Evolutionary conservation across 768 basidiomycete genomes (phyloP).

Genomic region (Phlebiopsis flavidoalba): DNA sequence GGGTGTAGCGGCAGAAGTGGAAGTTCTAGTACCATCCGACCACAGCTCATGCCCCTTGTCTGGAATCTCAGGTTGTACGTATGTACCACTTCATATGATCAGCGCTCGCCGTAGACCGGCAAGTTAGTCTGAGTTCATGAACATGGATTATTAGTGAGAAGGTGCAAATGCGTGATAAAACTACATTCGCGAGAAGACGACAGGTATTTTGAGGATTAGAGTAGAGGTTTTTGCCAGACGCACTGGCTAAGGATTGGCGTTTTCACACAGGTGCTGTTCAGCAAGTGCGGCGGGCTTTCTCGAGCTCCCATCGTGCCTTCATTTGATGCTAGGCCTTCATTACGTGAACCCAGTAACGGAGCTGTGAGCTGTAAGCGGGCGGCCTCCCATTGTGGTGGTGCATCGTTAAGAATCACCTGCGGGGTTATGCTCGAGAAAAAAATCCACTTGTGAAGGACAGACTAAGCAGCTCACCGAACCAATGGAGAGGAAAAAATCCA

Average conservation of each 20-base stretch:
- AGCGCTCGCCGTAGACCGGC: too few species aligned
- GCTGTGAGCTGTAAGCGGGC: conserved; percentile 53
- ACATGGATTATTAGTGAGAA: too few species aligned
- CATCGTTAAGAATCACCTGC: conserved; percentile 89
- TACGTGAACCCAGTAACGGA: conserved; percentile 55
- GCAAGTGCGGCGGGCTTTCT: conserved; percentile 10
- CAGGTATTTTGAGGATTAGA: neutral
- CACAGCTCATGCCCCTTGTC: too few species aligned
- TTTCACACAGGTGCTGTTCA: neutral
- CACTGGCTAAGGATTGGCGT: neutral
- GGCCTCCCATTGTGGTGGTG: conserved; percentile 57
- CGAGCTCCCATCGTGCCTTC: conserved; percentile 63
- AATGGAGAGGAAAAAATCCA: conserved; percentile 93
- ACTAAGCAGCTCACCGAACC: conserved; percentile 60
- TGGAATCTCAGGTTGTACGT: too few species aligned
- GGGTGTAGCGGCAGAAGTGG: too few species aligned
- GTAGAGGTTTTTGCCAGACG: neutral
- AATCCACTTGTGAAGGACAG: neutral
- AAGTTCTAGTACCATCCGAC: too few species aligned
- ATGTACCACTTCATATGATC: too few species aligned
- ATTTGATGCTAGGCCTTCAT: conserved; percentile 70
- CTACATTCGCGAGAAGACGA: neutral
- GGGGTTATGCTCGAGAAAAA: neutral
- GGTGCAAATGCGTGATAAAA: too few species aligned
- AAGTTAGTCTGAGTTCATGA: too few species aligned